phyloP scores from a whole-genome alignment of 1,284 basidiomycete genomes.

The Phellopilus nigrolimitatus region DNA sequence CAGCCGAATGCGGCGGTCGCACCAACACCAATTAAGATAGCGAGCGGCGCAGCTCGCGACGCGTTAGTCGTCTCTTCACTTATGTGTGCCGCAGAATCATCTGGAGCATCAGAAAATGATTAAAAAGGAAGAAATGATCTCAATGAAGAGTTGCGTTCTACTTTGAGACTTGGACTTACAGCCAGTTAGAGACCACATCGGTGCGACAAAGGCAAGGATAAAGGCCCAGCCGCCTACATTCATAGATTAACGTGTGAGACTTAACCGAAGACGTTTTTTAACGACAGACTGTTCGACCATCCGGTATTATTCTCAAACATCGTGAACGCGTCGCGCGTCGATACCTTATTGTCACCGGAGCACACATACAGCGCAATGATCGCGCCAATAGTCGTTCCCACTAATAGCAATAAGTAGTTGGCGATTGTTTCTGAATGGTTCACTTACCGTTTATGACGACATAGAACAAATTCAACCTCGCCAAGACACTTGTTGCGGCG shows the following conservation, averaged over 20 bases:
- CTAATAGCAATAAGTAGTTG: conserved; percentile 29
- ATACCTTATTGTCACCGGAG: conserved; percentile 51
- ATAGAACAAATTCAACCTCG: conserved; percentile 65
- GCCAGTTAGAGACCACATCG: conserved; percentile 76
- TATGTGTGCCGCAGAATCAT: conserved; percentile 76
- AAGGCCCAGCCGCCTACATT: conserved; percentile 64
- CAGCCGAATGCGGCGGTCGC: conserved; percentile 59
- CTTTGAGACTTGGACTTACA: too few relatives aligned
- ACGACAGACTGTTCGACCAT: conserved; percentile 51
- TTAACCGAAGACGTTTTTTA: too few relatives aligned
- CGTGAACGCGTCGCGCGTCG: conserved; percentile 63
- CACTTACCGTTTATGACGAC: conserved; percentile 55
- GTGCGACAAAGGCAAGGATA: conserved; percentile 63
- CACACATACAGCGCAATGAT: conserved; percentile 55
- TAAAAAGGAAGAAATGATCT: neutral
- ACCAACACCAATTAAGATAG: conserved; percentile 65
- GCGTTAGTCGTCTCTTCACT: conserved; percentile 70
- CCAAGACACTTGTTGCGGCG: conserved; percentile 58
- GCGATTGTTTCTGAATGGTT: conserved; percentile 11
- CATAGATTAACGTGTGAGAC: neutral
- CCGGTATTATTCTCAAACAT: conserved; percentile 68
- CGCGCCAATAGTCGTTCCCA: conserved; percentile 55
- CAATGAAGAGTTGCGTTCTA: conserved; percentile 26
- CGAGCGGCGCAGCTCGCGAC: conserved; percentile 64
- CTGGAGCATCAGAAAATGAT: conserved; percentile 25